These are phyloP conservation scores for Ascochyta koolunga DNA, from an alignment of 2,329 filamentous ascomycete genomes.

Conservation along the genomic window DNA sequence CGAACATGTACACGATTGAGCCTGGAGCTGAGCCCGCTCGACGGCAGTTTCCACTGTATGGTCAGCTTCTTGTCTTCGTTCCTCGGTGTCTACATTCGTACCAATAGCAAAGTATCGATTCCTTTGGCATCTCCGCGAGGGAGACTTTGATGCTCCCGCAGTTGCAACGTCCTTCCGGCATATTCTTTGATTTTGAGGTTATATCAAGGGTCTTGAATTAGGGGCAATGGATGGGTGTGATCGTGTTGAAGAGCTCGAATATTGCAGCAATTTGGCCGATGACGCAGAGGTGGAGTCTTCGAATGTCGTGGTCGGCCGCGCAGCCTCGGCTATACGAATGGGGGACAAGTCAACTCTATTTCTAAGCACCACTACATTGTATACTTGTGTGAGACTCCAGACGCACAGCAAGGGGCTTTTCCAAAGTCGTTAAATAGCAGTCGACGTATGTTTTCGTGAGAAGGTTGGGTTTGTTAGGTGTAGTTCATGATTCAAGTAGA, in stretches of 20 bases:
- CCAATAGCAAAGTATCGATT: slow-evolving; percentile 41
- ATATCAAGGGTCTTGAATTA: no score
- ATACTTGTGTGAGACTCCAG: neutral
- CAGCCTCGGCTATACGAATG: slow-evolving; percentile 6
- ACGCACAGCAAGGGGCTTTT: neutral
- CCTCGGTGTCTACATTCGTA: slow-evolving; percentile 6
- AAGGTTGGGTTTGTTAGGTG: no score
- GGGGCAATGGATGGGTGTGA: neutral
- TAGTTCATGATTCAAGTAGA: no score
- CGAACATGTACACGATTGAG: slow-evolving; percentile 31
- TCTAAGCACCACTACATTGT: neutral
- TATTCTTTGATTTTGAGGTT: slow-evolving; percentile 1
- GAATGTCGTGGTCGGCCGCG: neutral
- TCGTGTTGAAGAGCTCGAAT: neutral
- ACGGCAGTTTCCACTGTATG: slow-evolving; percentile 36
- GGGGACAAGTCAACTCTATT: neutral
- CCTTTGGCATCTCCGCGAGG: slow-evolving; percentile 26
- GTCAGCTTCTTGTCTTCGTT: neutral
- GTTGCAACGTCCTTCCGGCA: slow-evolving; percentile 41
- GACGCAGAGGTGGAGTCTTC: slow-evolving; percentile 1
- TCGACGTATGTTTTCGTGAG: no score
- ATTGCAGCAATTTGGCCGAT: neutral
- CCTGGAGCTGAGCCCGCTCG: slow-evolving; percentile 31
- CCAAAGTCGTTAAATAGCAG: neutral
- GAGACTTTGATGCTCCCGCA: slow-evolving; percentile 37